phyloP scores from a whole-genome alignment of 805 yeast species.

The Yarrowia porcina region DNA sequence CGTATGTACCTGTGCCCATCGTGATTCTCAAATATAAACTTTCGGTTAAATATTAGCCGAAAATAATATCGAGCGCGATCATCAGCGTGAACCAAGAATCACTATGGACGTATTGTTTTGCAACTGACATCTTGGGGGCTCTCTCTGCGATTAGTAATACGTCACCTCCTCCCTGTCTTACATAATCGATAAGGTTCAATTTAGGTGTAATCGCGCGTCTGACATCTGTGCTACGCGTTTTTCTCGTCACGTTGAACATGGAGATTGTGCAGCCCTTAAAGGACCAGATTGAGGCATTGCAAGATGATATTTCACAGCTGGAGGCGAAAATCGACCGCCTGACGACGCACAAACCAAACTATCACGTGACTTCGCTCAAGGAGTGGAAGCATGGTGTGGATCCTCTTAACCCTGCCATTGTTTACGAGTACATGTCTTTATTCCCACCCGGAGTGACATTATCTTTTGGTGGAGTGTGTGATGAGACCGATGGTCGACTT shows the following conservation, averaged over 20 bases:
- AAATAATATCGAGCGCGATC: too few species aligned
- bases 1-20: too few species aligned
- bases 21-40: too few species aligned
- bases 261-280: neutral
- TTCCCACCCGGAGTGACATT: neutral
- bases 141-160: neutral
- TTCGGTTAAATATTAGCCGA: too few species aligned
- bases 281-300: constrained; percentile 3
- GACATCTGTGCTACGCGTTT: neutral
- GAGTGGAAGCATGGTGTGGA: constrained; percentile 4
- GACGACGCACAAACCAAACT: constrained; percentile 1
- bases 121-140: too few species aligned
- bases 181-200: neutral
- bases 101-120: too few species aligned
- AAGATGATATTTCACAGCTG: neutral
- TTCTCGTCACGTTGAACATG: neutral
- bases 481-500: constrained; percentile 9
- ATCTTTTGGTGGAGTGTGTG: neutral
- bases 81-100: too few species aligned
- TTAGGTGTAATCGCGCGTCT: constrained; percentile 3
- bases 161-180: neutral
- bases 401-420: constrained; percentile 10
- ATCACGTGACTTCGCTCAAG: neutral
- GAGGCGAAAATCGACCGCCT: constrained; percentile 3
- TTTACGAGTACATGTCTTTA: constrained; percentile 5